Base-by-base conservation (phyloP, 2,329 filamentous ascomycete species). In the Phyllosticta paracitricarpa region DNA sequence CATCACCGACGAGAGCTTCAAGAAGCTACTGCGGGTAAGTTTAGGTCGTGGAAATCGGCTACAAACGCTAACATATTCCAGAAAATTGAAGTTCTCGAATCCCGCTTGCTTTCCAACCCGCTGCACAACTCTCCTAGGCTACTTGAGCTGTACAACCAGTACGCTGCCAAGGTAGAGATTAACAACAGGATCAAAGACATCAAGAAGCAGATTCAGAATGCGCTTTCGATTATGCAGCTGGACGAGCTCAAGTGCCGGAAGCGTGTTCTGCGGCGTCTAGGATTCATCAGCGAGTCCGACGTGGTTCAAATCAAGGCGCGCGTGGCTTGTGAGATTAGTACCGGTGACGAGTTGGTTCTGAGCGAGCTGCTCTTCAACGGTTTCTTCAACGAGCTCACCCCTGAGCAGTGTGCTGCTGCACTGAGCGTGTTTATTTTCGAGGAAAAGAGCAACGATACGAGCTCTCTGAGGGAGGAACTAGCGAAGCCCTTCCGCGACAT, bases 341-440 rank as follows among this genome's bases (percentile, higher is more conserved):
- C 93, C 0, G 94, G 93, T 40, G 94, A 99, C 70, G 95, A 99
- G 73, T 81, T 99, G 52, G 86, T 99, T 65, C 82, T 99, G 4
- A 91, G 89, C 12, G 94, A 99, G 75, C 81, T 99, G 28, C 82
- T 99, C 0, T 97, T 99, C 76, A 95, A 97, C 74, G 85, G 92
- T 51, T 97, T 97, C 81, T 99, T 99, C 82, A 99, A 97, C 72
- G 92, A 97, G 71, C 79, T 97, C 53, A 86, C 86, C 0, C 91
- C 94, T 0, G 93, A 97, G 73, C 83, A 93, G 66, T 89, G 88
- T 68, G 94, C 94, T 1, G 84, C 93, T 0, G 85, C 92, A 5
- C 81, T 99, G 63, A 95, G 90, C 68, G 92, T 90, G 70, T 97
- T 99, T 77, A 94, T 99, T 66, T 97, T 97, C 67, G 95, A 99